Conservation (phyloP, 1,284 basidiomycete species). For the Boletus sp. region DNA sequence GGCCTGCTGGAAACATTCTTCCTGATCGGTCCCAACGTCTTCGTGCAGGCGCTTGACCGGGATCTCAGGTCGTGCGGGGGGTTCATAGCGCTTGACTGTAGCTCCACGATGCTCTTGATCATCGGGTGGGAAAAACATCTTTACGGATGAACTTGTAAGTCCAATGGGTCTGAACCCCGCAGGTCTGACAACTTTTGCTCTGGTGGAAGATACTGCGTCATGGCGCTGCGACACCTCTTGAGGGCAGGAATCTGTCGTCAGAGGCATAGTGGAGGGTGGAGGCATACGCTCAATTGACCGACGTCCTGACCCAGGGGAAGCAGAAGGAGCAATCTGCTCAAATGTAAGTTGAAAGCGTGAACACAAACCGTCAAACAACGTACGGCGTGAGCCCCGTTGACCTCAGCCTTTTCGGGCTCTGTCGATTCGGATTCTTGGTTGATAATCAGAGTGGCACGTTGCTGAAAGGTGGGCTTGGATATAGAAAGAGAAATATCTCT, state of each 20-base stretch:
- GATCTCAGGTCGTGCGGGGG: slow-evolving; percentile 29
- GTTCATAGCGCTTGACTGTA: slow-evolving; percentile 14
- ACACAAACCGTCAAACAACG: slow-evolving; percentile 18
- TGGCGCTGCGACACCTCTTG: slow-evolving; percentile 27
- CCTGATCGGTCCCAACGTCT: slow-evolving; percentile 29
- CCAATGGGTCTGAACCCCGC: slow-evolving; percentile 69
- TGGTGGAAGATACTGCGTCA: slow-evolving; percentile 30
- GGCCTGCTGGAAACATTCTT: slow-evolving; percentile 18
- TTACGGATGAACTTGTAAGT: slow-evolving; percentile 58
- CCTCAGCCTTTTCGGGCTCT: slow-evolving; percentile 33
- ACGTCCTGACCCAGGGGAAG: slow-evolving; percentile 28
- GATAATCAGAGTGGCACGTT: slow-evolving; percentile 25
- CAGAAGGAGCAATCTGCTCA: slow-evolving; percentile 25
- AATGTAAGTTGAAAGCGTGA: slow-evolving; percentile 16
- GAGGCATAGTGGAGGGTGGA: slow-evolving; percentile 34
- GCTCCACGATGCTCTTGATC: slow-evolving; percentile 43
- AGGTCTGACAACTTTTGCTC: slow-evolving; percentile 40
- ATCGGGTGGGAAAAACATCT: slow-evolving; percentile 74
- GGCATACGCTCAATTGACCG: slow-evolving; percentile 38
- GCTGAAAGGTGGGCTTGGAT: slow-evolving; percentile 37
- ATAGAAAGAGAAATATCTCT: slow-evolving; percentile 44
- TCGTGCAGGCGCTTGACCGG: slow-evolving; percentile 36
- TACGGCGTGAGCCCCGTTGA: slow-evolving; percentile 43
- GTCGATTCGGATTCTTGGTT: slow-evolving; percentile 31
- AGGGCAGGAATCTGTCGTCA: slow-evolving; percentile 18